Percentiles rank a stretch among this genome's conserved stretches.
These are phyloP conservation scores for Amphichorda felina DNA, from an alignment of 2,329 filamentous ascomycete species.

Conservation along the genomic window DNA sequence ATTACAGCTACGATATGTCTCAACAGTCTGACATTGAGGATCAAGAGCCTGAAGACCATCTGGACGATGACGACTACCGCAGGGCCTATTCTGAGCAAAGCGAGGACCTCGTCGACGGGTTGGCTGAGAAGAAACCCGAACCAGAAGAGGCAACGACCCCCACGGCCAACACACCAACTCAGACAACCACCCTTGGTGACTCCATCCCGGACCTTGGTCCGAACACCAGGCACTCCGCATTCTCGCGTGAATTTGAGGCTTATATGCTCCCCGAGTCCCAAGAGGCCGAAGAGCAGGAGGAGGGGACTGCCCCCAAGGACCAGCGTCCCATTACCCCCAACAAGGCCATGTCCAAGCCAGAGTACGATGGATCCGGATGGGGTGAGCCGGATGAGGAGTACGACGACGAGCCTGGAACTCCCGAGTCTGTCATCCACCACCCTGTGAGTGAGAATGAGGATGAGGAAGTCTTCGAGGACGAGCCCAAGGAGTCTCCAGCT, in stretches of 20 bases:
- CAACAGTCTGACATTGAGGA: constrained; percentile 30
- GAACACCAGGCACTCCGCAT: constrained; percentile 21
- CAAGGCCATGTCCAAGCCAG: constrained; percentile 38
- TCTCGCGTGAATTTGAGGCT: constrained; percentile 31
- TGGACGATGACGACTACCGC: constrained; percentile 29
- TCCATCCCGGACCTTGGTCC: constrained; percentile 25
- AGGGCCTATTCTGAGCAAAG: constrained; percentile 21
- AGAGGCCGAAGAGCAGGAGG: constrained; percentile 11
- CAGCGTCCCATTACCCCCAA: constrained; percentile 37
- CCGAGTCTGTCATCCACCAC: constrained; percentile 83
- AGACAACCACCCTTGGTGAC: constrained; percentile 8
- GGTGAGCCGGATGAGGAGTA: constrained; percentile 39
- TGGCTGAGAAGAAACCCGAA: constrained; percentile 9
- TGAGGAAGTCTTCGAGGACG: constrained; percentile 20
- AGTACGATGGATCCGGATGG: constrained; percentile 53
- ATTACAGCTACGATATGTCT: constrained; percentile 56
- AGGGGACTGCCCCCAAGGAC: constrained; percentile 11
- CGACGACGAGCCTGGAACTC: constrained; percentile 57
- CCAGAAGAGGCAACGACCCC: constrained; percentile 40
- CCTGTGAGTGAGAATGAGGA: constrained; percentile 32
- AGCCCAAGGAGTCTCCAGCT: constrained; percentile 40
- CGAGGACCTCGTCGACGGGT: constrained; percentile 5
- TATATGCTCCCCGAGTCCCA: constrained; percentile 32
- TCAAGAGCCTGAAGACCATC: constrained; percentile 37
- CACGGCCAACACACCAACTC: constrained; percentile 21